Conservation (phyloP, 2,329 filamentous ascomycete genomes). For the Pseudogymnoascus sp. region DNA sequence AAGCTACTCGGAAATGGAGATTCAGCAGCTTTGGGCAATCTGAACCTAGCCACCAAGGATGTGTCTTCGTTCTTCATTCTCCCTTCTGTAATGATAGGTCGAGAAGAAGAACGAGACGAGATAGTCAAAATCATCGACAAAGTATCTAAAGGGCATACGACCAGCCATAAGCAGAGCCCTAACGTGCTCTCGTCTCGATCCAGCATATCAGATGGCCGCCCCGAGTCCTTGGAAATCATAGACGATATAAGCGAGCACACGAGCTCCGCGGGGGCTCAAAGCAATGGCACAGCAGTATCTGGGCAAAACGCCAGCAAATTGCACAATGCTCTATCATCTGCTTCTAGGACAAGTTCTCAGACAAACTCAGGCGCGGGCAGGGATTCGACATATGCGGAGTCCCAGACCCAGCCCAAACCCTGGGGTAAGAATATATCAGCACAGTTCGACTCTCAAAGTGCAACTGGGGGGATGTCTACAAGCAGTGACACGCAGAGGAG, state of each 20-base stretch:
- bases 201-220: slow-evolving; percentile 37
- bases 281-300: neutral
- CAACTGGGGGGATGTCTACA: neutral
- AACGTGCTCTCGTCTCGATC: slow-evolving; percentile 47
- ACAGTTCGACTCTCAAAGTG: neutral
- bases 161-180: slow-evolving; percentile 35
- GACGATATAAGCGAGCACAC: slow-evolving; percentile 53
- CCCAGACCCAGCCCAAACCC: neutral
- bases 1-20: slow-evolving; percentile 70
- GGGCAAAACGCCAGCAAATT: neutral
- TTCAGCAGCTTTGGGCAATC: slow-evolving; percentile 59
- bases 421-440: slow-evolving; percentile 5
- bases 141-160: slow-evolving; percentile 57
- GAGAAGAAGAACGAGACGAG: slow-evolving; percentile 60
- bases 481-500: slow-evolving; percentile 2
- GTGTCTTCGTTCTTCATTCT: slow-evolving; percentile 89
- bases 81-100: slow-evolving; percentile 72
- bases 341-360: neutral
- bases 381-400: neutral
- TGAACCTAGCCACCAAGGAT: slow-evolving; percentile 73
- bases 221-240: slow-evolving; percentile 29
- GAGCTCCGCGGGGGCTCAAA: slow-evolving; percentile 46
- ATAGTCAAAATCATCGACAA: slow-evolving; percentile 70
- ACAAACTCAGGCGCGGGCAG: neutral
- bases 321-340: neutral